Evolutionary conservation across 306 rosid genomes (phyloP).

Genomic region (Pyrus communis): DNA sequence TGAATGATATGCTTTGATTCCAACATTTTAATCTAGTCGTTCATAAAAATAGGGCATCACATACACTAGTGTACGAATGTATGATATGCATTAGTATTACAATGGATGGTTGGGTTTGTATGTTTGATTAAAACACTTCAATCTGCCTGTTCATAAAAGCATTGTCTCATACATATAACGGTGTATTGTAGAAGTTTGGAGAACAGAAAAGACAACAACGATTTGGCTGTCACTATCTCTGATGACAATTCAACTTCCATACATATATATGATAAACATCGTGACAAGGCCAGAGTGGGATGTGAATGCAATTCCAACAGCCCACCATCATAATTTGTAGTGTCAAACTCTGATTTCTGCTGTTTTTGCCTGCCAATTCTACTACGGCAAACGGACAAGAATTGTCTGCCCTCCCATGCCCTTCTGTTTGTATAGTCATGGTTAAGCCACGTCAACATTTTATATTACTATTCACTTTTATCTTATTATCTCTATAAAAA

Average conservation of each 20-base stretch:
- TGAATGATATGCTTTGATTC: neutral
- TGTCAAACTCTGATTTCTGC: neutral
- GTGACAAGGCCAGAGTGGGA: conserved; percentile 35
- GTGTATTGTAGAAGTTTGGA: neutral
- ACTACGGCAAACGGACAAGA: neutral
- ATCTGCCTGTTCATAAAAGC: too few relatives aligned
- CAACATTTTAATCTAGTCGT: neutral
- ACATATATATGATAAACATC: neutral
- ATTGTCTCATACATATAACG: too few relatives aligned
- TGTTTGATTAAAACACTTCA: neutral
- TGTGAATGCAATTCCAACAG: conserved; percentile 18
- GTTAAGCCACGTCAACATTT: too few relatives aligned
- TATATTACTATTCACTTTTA: too few relatives aligned
- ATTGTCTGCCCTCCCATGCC: too few relatives aligned
- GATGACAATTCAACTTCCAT: conserved; percentile 7
- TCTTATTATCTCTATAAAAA: too few relatives aligned
- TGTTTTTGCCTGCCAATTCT: conserved; percentile 18
- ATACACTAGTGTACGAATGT: neutral
- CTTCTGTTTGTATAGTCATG: too few relatives aligned
- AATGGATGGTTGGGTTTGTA: neutral
- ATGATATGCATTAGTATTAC: neutral
- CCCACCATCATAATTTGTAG: neutral
- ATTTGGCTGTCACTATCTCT: conserved; percentile 13
- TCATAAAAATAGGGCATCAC: too few relatives aligned
- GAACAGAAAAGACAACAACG: neutral